phyloP scores from a whole-genome alignment of 805 yeast genomes.

The Lipomyces sp. region DNA sequence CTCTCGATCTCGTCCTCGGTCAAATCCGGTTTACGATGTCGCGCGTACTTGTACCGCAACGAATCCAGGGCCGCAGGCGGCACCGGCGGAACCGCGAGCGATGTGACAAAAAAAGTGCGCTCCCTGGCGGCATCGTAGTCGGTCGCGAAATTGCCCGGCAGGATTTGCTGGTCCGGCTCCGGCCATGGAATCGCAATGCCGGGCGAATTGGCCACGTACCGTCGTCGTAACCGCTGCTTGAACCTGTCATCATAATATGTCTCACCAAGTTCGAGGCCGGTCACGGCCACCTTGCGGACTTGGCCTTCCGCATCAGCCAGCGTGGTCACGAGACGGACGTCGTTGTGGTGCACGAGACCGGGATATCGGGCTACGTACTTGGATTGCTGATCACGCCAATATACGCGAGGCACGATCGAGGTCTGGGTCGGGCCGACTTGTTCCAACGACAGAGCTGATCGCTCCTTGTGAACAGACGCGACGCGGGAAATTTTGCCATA shows the following conservation, averaged over 20 bases:
- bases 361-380: slow-evolving; percentile 77
- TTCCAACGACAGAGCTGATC: slow-evolving; percentile 66
- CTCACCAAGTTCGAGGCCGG: slow-evolving; percentile 69
- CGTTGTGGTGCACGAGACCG: slow-evolving; percentile 59
- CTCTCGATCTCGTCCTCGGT: slow-evolving; percentile 28
- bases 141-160: slow-evolving; percentile 22
- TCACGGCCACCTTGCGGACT: slow-evolving; percentile 75
- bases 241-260: slow-evolving; percentile 74
- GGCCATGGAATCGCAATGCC: slow-evolving; percentile 89
- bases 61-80: slow-evolving; percentile 69
- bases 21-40: slow-evolving; percentile 52
- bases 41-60: slow-evolving; percentile 77
- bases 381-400: slow-evolving; percentile 73
- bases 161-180: slow-evolving; percentile 58
- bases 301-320: slow-evolving; percentile 67
- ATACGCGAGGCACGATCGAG: slow-evolving; percentile 69
- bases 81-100: slow-evolving; percentile 67
- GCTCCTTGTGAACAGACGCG: slow-evolving; percentile 59
- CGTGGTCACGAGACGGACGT: slow-evolving; percentile 78
- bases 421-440: slow-evolving; percentile 70
- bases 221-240: slow-evolving; percentile 72
- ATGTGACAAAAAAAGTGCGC: slow-evolving; percentile 74
- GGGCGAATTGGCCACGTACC: slow-evolving; percentile 73
- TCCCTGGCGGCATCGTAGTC: slow-evolving; percentile 46
- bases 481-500: slow-evolving; percentile 78